These are phyloP conservation scores for Nigrospora sphaerica DNA, from an alignment of 2,329 filamentous ascomycete genomes.

Conservation along the genomic window DNA sequence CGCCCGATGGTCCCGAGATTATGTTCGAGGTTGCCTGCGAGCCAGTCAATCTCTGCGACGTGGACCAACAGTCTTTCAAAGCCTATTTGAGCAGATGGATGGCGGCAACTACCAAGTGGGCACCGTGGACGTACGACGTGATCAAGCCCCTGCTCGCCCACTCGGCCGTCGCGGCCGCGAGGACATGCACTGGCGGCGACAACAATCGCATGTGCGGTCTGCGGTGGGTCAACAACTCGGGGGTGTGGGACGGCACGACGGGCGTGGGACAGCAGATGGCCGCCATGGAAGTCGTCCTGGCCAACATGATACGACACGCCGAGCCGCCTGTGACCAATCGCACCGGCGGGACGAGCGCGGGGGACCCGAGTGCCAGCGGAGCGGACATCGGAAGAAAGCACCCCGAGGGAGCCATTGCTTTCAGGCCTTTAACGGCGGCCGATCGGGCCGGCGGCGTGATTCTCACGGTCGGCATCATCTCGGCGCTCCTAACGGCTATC, in stretches of 20 bases:
- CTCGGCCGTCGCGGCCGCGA: constrained; percentile 50
- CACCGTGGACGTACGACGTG: constrained; percentile 46
- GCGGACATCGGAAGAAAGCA: constrained; percentile 34
- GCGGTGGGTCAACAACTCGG: constrained; percentile 46
- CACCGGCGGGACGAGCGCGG: constrained; percentile 43
- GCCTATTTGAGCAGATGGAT: constrained; percentile 57
- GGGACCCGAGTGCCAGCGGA: constrained; percentile 38
- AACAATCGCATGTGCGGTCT: constrained; percentile 54
- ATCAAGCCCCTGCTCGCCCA: constrained; percentile 47
- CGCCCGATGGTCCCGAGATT: constrained; percentile 34
- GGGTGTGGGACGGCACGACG: constrained; percentile 48
- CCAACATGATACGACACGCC: constrained; percentile 45
- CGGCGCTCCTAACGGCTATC: constrained; percentile 45
- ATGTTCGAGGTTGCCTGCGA: constrained; percentile 65
- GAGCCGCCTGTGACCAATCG: constrained; percentile 28
- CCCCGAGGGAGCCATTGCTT: constrained; percentile 12
- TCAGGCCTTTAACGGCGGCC: constrained; percentile 41
- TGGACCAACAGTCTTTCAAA: constrained; percentile 58
- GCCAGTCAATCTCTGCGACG: constrained; percentile 50
- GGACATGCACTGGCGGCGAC: constrained; percentile 48
- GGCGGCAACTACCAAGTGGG: constrained; percentile 56
- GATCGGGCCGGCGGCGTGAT: constrained; percentile 66
- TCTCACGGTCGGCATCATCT: constrained; percentile 49
- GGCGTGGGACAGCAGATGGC: constrained; percentile 68
- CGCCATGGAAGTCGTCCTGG: constrained; percentile 57